Evolutionary conservation across 305 asterid species (phyloP).

Genomic region (Fraxinus greggii): DNA sequence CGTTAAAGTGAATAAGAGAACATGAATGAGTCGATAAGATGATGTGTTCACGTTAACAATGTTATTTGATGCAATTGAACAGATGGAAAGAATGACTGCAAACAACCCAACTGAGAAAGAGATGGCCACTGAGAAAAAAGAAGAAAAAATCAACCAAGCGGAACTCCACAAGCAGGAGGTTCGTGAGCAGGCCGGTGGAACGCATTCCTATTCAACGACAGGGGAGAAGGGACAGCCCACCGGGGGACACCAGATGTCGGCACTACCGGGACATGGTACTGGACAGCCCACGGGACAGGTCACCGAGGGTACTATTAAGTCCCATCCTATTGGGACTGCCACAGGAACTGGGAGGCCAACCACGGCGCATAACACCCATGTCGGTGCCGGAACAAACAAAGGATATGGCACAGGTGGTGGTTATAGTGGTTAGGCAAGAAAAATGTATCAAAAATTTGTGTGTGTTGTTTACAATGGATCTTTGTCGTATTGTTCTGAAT

Average conservation of each 20-base stretch:
- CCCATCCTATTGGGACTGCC: slow-evolving; percentile 51
- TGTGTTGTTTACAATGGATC: neutral
- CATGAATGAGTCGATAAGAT: neutral
- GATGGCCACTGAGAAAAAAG: slow-evolving; percentile 50
- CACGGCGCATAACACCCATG: slow-evolving; percentile 45
- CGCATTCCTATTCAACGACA: slow-evolving; percentile 48
- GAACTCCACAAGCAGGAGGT: slow-evolving; percentile 45
- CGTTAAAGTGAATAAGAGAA: neutral
- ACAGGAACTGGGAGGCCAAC: slow-evolving; percentile 45
- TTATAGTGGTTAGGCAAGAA: slow-evolving; percentile 27
- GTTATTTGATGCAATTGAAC: neutral
- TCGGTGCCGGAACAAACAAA: slow-evolving; percentile 27
- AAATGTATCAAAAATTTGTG: neutral
- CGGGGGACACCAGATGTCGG: slow-evolving; percentile 61
- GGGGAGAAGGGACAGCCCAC: slow-evolving; percentile 36
- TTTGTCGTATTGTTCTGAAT: neutral
- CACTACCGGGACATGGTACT: slow-evolving; percentile 52
- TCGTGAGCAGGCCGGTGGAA: slow-evolving; percentile 35
- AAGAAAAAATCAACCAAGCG: slow-evolving; percentile 41
- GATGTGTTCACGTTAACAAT: neutral
- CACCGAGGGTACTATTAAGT: slow-evolving; percentile 39
- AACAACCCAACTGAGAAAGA: slow-evolving; percentile 41
- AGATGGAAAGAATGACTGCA: slow-evolving; percentile 54
- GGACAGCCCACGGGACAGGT: slow-evolving; percentile 56
- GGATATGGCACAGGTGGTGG: slow-evolving; percentile 46